Conservation (phyloP, 805 yeast species). For the Cyberlindnera galapagoensis region DNA sequence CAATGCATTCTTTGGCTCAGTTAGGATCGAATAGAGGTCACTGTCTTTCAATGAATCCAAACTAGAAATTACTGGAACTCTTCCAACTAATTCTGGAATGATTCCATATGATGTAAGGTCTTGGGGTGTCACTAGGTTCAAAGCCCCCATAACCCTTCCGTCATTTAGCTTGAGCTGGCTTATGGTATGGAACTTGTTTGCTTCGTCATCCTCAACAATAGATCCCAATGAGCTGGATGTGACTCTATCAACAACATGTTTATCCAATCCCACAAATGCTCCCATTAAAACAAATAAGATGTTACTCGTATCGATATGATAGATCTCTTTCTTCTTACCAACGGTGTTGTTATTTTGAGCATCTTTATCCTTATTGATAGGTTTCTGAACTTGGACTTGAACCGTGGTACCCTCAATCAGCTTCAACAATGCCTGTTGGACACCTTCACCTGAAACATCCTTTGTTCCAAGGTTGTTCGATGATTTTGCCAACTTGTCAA, state of each 20-base stretch:
- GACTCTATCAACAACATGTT: slow-evolving; percentile 37
- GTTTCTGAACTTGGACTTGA: slow-evolving; percentile 39
- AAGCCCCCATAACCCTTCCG: slow-evolving; percentile 34
- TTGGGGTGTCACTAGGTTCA: slow-evolving; percentile 41
- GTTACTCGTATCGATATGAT: slow-evolving; percentile 47
- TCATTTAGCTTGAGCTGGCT: slow-evolving; percentile 30
- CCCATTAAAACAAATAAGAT: slow-evolving; percentile 54
- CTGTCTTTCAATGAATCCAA: slow-evolving; percentile 37
- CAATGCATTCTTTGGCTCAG: slow-evolving; percentile 51
- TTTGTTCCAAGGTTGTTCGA: slow-evolving; percentile 40
- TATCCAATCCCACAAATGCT: slow-evolving; percentile 54
- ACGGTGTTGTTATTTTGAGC: slow-evolving; percentile 25
- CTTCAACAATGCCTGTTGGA: slow-evolving; percentile 53
- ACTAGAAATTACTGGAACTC: slow-evolving; percentile 50
- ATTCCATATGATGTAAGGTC: slow-evolving; percentile 48
- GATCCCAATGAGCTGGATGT: slow-evolving; percentile 22
- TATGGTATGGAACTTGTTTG: slow-evolving; percentile 18
- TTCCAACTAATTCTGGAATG: slow-evolving; percentile 54
- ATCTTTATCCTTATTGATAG: slow-evolving; percentile 27
- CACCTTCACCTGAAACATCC: slow-evolving; percentile 62
- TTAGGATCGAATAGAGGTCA: slow-evolving; percentile 43
- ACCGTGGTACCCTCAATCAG: slow-evolving; percentile 51
- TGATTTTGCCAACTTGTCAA: slow-evolving; percentile 51
- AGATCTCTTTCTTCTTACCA: slow-evolving; percentile 35
- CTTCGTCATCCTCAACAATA: slow-evolving; percentile 14